Conservation (phyloP, 2,329 filamentous ascomycete species). For the Ophiocordyceps camponoti-saundersi region DNA sequence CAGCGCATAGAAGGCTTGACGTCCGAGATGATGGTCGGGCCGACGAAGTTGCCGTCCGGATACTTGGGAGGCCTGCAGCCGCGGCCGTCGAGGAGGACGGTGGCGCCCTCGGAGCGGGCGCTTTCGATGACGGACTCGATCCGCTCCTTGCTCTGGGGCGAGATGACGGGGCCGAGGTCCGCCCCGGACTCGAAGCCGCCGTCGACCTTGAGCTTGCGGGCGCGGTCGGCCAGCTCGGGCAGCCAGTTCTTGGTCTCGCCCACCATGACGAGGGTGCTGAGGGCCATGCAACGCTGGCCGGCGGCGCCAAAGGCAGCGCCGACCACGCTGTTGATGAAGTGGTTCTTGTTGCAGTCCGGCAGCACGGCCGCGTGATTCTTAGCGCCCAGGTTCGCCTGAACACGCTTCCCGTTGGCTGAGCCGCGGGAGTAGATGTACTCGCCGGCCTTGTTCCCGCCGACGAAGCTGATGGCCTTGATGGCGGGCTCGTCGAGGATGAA, state of each 20-base stretch:
- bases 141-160: constrained; percentile 58
- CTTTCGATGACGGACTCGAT: constrained; percentile 62
- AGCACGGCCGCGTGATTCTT: constrained; percentile 80
- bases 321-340: constrained; percentile 68
- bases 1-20: constrained; percentile 69
- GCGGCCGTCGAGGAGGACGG: constrained; percentile 65
- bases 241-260: constrained; percentile 77
- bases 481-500: constrained; percentile 73
- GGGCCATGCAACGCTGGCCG: constrained; percentile 74
- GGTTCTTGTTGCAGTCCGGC: constrained; percentile 81
- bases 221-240: constrained; percentile 57
- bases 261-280: constrained; percentile 69
- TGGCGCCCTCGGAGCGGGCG: constrained; percentile 67
- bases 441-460: constrained; percentile 74
- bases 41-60: constrained; percentile 73
- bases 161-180: constrained; percentile 71
- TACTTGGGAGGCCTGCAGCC: constrained; percentile 62
- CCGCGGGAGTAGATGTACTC: constrained; percentile 72
- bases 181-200: constrained; percentile 68
- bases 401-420: constrained; percentile 73
- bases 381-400: constrained; percentile 73
- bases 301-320: constrained; percentile 75
- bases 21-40: constrained; percentile 67
- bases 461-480: constrained; percentile 78
- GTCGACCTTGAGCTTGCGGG: constrained; percentile 56